These are phyloP conservation scores for Hypholoma sublateritium DNA, from an alignment of 768 basidiomycete genomes.

Conservation along the genomic window DNA sequence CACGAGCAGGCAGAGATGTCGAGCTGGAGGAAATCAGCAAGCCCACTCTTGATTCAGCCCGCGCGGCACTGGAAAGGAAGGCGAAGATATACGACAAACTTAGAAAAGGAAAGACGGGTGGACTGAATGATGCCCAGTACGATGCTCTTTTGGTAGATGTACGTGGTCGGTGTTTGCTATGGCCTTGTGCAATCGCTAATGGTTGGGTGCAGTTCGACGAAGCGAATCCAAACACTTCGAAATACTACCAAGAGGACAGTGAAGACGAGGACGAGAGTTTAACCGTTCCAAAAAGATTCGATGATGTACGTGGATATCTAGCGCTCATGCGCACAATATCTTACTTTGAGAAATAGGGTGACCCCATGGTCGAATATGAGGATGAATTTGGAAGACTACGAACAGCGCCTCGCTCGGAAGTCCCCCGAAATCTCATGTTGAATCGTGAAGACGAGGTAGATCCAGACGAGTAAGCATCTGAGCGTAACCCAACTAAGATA, in stretches of 20 bases:
- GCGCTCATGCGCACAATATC: not conserved
- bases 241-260: conserved; percentile 64
- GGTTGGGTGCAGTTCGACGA: conserved; percentile 30
- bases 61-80: conserved; percentile 72
- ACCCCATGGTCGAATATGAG: conserved; percentile 82
- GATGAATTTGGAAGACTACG: conserved; percentile 85
- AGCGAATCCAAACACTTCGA: conserved; percentile 29
- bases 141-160: conserved; percentile 78
- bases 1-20: conserved; percentile 63
- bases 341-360: conserved; percentile 42
- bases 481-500: too few relatives aligned
- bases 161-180: conserved; percentile 25
- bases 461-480: conserved; percentile 53
- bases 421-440: conserved; percentile 65
- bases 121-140: conserved; percentile 73
- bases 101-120: conserved; percentile 74
- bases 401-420: conserved; percentile 68
- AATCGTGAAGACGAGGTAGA: conserved; percentile 46
- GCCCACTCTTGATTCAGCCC: conserved; percentile 71
- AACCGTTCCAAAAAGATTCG: conserved; percentile 49
- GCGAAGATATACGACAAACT: conserved; percentile 80
- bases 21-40: conserved; percentile 70
- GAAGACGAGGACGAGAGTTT: conserved; percentile 81
- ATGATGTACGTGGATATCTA: conserved; percentile 21
- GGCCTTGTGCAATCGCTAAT: not conserved